Conservation (phyloP, 768 basidiomycete genomes). For the Russula sp. region DNA sequence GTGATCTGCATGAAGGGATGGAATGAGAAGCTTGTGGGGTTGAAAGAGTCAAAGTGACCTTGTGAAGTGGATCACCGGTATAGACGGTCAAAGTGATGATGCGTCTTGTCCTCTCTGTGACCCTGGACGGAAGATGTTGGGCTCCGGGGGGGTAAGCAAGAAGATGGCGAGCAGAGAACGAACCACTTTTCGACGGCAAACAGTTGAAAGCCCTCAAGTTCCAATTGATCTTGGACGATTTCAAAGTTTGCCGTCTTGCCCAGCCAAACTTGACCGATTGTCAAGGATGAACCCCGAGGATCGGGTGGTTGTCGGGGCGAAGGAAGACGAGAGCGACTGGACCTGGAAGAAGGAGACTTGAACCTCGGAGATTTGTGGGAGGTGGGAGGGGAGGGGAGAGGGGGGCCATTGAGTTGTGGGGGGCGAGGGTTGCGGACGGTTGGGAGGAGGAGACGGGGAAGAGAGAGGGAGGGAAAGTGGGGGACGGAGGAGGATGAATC, state of each 20-base stretch:
- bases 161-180: conserved; percentile 8
- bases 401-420: not conserved
- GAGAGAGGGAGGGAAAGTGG: not conserved
- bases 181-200: conserved; percentile 87
- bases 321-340: conserved; percentile 14
- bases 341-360: conserved; percentile 7
- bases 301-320: conserved; percentile 4
- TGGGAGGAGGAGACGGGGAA: conserved; percentile 20
- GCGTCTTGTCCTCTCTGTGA: conserved; percentile 56
- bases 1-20: conserved; percentile 39
- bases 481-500: not conserved
- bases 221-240: conserved; percentile 40
- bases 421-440: conserved; percentile 14
- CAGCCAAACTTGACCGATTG: conserved; percentile 33
- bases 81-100: conserved; percentile 63
- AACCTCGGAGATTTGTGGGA: conserved; percentile 14
- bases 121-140: conserved; percentile 33
- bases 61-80: conserved; percentile 68
- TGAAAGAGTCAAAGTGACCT: conserved; percentile 29
- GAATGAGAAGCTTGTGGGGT: not conserved
- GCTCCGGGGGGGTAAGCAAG: not conserved
- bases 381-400: not conserved
- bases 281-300: not conserved
- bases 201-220: conserved; percentile 63
- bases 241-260: conserved; percentile 41